Base-by-base conservation (phyloP, 2,329 filamentous ascomycete species). In the Atkinsonella texensis region DNA sequence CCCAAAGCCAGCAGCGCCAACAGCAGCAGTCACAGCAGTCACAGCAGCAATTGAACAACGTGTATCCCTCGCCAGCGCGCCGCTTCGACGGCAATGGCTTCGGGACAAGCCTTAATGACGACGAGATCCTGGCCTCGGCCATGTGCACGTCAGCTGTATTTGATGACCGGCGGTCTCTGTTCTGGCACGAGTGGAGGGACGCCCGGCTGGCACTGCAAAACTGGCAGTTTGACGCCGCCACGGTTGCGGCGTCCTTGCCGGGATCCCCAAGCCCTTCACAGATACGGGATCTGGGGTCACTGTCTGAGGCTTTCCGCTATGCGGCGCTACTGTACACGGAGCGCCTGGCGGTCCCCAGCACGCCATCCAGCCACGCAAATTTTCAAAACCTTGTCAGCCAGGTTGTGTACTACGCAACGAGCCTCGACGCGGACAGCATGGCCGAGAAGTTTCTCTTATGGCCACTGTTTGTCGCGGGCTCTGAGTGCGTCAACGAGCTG, bases 371-470 rank as follows among this genome's bases (percentile, higher is more conserved):
- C 15, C 80, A 90, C 61, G 80, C 81, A 59, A 86, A 84, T 63
- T 89, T 95, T 68, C 88, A 94, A 65, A 84, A 83, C 57, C 77
- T 94, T 18, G 89, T 95, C 51, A 82, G 82, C 62, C 83, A 88
- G 57, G 86, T 90, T 1, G 78, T 96, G 41, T 86, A 83, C 68
- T 91, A 94, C 68, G 87, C 93, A 52, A 85, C 83, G 7, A 84
- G 83, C 50, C 81, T 96, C 39, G 83, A 87, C 55, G 77, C 83
- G 3, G 85, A 78, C 41, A 82, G 79, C 60, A 78, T 76, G 46
- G 83, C 85, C 39, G 85, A 95, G 68, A 94, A 95, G 63, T 95
- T 95, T 65, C 71, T 96, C 10, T 79, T 96, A 9, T 96, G 90
- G 91, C 90, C 91, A 2, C 76, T 96, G 3, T 95, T 96, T 65